Evolutionary conservation across 192 early-diverging fungal genomes (phyloP), one percentile per base, ranked within the genome.

Genomic region (Phlyctochytrium arcticum): DNA sequence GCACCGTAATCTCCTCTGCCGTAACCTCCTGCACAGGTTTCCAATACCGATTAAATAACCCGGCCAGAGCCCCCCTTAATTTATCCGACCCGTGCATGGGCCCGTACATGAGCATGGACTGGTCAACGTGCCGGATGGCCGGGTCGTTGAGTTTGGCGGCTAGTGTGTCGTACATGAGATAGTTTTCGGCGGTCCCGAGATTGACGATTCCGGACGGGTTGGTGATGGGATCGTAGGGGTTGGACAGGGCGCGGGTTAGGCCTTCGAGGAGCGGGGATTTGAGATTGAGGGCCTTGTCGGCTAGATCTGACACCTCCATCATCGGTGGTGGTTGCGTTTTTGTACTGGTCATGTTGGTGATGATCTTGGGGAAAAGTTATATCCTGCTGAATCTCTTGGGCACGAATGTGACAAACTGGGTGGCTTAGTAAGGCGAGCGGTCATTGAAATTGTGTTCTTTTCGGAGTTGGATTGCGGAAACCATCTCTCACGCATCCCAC

Each of bases 111-210:
- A 29, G 30, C 4, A 44, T 44, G 21, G 12, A 12, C 21, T 44
- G 15, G 2, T 12, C 21, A n/a, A 44, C 39, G 12, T 44, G 39
- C 39, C 39, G 39, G 12, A 44, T 44, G 12, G 39, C 12, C 12
- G 39, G 2, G 21, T 12, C 12, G 21, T 44, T 44, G 39, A 44
- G 39, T 19, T 44, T 44, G 15, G 12, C 39, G 15, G 21, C 12
- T 19, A 44, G 21, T 53, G 30, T 30, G 15, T 5, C 50, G n/a
- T 17, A 58, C 69, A 88, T 86, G 23, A 92, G 80, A 48, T 74
- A 58, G 69, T 93, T 95, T 54, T 90, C 87, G 23, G 92, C 92
- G 1, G 89, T 75, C 34, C 91, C 92, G 1, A 92, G 74, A 54
- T 92, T 92, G 58, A 95, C 76, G 57, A 92, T 85, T 19, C 92